Base-by-base conservation (phyloP, 108 stramenopile species). In the Cylindrotheca closterium region DNA sequence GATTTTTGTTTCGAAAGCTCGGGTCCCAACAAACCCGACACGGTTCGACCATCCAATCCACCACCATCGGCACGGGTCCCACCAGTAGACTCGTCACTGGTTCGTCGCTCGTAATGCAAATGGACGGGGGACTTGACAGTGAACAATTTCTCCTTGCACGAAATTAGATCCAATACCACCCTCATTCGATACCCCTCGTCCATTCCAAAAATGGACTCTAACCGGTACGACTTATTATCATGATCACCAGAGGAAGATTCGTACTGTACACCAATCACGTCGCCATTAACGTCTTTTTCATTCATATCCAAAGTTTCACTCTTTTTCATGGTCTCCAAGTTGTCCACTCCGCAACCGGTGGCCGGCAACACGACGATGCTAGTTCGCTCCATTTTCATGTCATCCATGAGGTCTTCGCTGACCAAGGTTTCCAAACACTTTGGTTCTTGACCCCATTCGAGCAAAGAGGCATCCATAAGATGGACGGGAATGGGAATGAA, bases 361-460 rank as follows among this genome's bases (percentile, higher is more conserved):
- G 77, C 87, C 4, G 90, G 90, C 10, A 88, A 55, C 5, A 88
- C 75, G 1, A 71, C 81, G 25, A 85, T 59, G 0, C 73, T 79
- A 18, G 60, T 79, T 12, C 89, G 70, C 28, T 58, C 60, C 47
- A 80, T 64, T 7, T 21, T n/a, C 19, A 28, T 28, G 1, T 55
- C 71, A 1, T 64, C 63, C 18, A 17, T n/a, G 19, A 60, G 1
- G 37, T 68, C 74, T 67, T 85, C 84, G 30, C 77, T 79, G 2
- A 73, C 71, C 27, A 85, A 15, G 3, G 76, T 74, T 62, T 85
- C 78, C 15, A 85, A 46, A 45, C 68, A 71, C 21, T 42, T 67
- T 7, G 84, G 84, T 27, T 77, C 82, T 60, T 85, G 87, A 29
- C 87, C 90, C 91, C 91, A 92, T 57, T 92, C 91, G 18, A 87